Base-by-base conservation (phyloP, 2,329 filamentous ascomycete genomes). In the Myriosclerotinia curreyana region DNA sequence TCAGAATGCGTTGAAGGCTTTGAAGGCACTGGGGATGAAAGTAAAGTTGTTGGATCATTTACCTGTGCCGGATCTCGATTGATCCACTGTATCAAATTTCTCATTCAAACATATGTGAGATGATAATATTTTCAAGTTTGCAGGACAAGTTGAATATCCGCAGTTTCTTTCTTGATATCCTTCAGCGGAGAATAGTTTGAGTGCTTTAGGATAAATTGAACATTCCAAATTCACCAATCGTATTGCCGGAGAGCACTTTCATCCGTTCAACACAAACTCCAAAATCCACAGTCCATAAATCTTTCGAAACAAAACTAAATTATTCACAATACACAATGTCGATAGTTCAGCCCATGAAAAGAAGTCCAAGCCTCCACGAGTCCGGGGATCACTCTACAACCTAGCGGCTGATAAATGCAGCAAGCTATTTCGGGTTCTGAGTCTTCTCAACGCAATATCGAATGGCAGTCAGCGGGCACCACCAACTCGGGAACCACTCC, bases 41-140 rank as follows among this genome's bases (percentile, higher is more conserved):
- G 84, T 93, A 76, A 90, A 87, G 79, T 80, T 95, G 65, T 83
- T 90, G 51, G 85, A 92, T 72, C 90, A 91, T 64, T 75, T 93
- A 71, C 89, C 90, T 0, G 85, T 94, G 49, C 90, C 89, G 4
- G 88, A 92, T 69, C 64, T 83, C 51, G 81, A 83, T 68, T 81
- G 22, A 51, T 42, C 11, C n/a, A n/a, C n/a, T n/a, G n/a, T 6
- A 15, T 53, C 22, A 5, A 25, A 28, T 6, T 25, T 49, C 11
- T 14, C 22, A 49, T 49, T 6, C 14, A 11, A 6, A 14, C 12
- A 17, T 49, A 20, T 49, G 15, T 28, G 11, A 15, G 46, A 28
- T 14, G 22, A 49, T 2, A 28, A 14, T 5, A 25, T 5, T 49
- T 28, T 14, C 12, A 28, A 25, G 5, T 2, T 49, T 49, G 46